Evolutionary conservation across 768 basidiomycete species (phyloP).

Genomic region (Psilocybe cubensis): DNA sequence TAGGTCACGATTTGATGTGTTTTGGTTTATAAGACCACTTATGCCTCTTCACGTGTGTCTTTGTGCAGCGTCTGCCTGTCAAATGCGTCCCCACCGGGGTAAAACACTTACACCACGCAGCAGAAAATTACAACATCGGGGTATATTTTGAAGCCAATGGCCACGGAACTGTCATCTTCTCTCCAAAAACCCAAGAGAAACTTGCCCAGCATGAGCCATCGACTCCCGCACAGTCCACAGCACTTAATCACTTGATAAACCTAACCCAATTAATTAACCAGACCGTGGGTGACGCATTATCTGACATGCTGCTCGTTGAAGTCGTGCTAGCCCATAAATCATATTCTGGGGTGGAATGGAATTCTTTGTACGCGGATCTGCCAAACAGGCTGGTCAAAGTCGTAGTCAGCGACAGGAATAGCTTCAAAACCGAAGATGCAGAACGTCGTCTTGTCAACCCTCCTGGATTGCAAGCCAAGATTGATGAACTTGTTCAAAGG

Average conservation of each 20-base stretch:
- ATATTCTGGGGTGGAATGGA: slow-evolving; percentile 87
- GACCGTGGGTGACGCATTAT: slow-evolving; percentile 96
- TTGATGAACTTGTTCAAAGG: slow-evolving; percentile 79
- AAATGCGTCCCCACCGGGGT: slow-evolving; percentile 96
- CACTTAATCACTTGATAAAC: slow-evolving; percentile 75
- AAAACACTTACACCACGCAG: slow-evolving; percentile 97
- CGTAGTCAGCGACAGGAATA: slow-evolving; percentile 76
- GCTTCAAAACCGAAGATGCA: slow-evolving; percentile 92
- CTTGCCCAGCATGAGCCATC: slow-evolving; percentile 70
- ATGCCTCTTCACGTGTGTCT: slow-evolving; percentile 9
- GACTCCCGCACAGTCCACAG: slow-evolving; percentile 82
- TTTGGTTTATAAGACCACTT: not conserved
- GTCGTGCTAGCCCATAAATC: slow-evolving; percentile 87
- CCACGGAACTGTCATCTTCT: slow-evolving; percentile 97
- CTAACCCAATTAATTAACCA: slow-evolving; percentile 92
- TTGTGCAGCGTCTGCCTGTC: slow-evolving; percentile 83
- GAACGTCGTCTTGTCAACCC: slow-evolving; percentile 88
- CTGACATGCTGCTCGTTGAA: slow-evolving; percentile 95
- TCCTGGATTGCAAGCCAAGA: slow-evolving; percentile 73
- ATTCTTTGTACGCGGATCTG: slow-evolving; percentile 88
- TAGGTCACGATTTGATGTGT: slow-evolving; percentile 35
- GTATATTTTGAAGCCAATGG: slow-evolving; percentile 99
- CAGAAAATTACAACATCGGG: slow-evolving; percentile 92
- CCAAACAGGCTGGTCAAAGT: slow-evolving; percentile 97
- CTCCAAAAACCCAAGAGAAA: slow-evolving; percentile 65